Evolutionary conservation across 495 filamentous ascomycete genomes (phyloP).

Genomic region (Tuber calosporum): DNA sequence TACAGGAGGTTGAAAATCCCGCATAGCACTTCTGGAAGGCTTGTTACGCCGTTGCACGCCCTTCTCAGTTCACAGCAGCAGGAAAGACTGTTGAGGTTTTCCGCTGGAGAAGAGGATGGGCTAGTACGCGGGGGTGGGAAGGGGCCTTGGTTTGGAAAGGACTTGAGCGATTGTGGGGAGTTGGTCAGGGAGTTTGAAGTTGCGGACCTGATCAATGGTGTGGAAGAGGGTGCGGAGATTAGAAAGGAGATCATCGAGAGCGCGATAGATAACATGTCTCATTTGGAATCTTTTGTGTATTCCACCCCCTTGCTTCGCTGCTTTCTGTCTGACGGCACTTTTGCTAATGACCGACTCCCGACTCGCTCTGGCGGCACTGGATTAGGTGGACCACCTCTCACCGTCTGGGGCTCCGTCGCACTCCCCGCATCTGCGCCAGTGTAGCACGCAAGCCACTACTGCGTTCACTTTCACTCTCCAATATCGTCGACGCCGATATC

Average conservation of each 20-base stretch:
- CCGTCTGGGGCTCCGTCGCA: neutral
- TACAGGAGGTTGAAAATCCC: slow-evolving; percentile 17
- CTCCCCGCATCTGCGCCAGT: slow-evolving; percentile 8
- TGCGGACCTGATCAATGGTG: neutral
- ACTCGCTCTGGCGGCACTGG: neutral
- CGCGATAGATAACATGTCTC: slow-evolving; percentile 20
- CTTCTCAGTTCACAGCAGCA: slow-evolving; percentile 13
- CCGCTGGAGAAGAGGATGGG: neutral
- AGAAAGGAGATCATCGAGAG: slow-evolving; percentile 8
- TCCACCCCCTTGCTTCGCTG: neutral
- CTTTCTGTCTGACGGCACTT: neutral
- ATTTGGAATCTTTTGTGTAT: slow-evolving; percentile 21
- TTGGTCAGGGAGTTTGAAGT: slow-evolving; percentile 21
- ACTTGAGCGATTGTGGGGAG: slow-evolving; percentile 9
- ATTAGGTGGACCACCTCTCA: neutral
- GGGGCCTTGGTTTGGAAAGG: neutral
- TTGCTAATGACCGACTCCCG: slow-evolving; percentile 7
- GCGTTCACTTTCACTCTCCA: slow-evolving; percentile 10
- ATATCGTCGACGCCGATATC: slow-evolving; percentile 12
- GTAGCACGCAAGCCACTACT: slow-evolving; percentile 15
- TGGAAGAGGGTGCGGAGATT: neutral
- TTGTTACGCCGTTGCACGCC: slow-evolving; percentile 12
- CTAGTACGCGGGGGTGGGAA: neutral
- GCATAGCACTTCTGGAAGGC: slow-evolving; percentile 5
- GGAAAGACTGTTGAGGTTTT: neutral